Base-by-base conservation (phyloP, 768 basidiomycete species). In the Sporobolomyces roseus region DNA sequence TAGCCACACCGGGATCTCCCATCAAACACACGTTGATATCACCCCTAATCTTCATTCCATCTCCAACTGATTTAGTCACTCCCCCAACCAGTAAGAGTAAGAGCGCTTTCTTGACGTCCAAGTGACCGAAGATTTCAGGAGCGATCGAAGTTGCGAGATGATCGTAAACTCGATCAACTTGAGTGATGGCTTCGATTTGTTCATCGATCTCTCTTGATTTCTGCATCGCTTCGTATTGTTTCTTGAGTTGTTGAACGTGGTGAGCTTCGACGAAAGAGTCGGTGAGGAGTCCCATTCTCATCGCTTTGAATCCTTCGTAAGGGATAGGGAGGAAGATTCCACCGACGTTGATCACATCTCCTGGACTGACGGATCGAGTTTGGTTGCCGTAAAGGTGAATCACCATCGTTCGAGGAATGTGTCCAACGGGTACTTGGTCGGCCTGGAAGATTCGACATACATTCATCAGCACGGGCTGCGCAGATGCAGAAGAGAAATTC, bases 1-100 rank as follows among this genome's bases (percentile, higher is more conserved):
- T 99, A 63, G 93, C 93, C 59, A 98, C 94, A 86, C 96, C 96
- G 60, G 96, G 96, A 79, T 99, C 96, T 74, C 96, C 96, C 96
- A 99, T 99, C 49, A 99, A 80, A 79, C 96, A 99, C 23, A 99
- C 82, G 75, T 99, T 99, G 80, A 99, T 83, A 79, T 98, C 96
- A 33, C 96, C 96, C 77, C 96, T 86, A 77, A 99, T 98, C 80
- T 91, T 97, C 91, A 99, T 92, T 19, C 96, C 96, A 76, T 99
- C 96, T 9, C 90, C 90, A 78, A 93, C 91, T 43, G 85, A 83
- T 80, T 99, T 99, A 51, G 91, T 96, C 2, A 93, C 93, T 45
- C 96, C 96, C 16, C 96, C 96, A 33, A 99, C 91, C 19, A 99
- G 84, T 2, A 99, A 82, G 8, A 99, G 80, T 16, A 99, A 80